These are phyloP conservation scores for Suaeda aralocaspica DNA, from an alignment of 148 eudicot species.

Conservation along the genomic window DNA sequence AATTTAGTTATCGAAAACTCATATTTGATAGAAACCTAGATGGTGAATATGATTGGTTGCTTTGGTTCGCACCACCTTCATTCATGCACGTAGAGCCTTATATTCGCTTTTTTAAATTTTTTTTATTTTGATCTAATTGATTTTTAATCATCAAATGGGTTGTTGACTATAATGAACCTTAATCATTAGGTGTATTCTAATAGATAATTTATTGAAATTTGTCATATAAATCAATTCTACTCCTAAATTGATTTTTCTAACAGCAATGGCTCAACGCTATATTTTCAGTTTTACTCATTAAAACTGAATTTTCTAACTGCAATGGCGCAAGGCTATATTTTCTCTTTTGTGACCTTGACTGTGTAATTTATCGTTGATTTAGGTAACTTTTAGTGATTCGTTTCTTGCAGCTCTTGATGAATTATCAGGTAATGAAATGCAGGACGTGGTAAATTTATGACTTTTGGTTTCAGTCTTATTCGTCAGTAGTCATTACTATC, in stretches of 20 bases:
- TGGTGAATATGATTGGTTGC: neutral
- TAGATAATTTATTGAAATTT: no score
- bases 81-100: no score
- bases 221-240: no score
- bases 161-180: no score
- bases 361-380: conserved; percentile 14
- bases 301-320: no score
- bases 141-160: no score
- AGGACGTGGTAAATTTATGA: conserved; percentile 43
- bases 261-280: no score
- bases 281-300: no score
- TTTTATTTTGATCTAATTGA: no score
- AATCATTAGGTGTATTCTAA: no score
- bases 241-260: no score
- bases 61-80: neutral
- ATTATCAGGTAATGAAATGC: conserved; percentile 84
- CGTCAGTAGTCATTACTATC: no score
- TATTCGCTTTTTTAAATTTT: neutral
- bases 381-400: conserved; percentile 94
- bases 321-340: neutral
- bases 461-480: neutral
- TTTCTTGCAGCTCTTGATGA: conserved; percentile 96
- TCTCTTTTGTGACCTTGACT: neutral
- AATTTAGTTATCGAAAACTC: neutral
- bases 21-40: neutral